phyloP scores from a whole-genome alignment of 371 early-diverging fungal species.

The Mucor mucedo region DNA sequence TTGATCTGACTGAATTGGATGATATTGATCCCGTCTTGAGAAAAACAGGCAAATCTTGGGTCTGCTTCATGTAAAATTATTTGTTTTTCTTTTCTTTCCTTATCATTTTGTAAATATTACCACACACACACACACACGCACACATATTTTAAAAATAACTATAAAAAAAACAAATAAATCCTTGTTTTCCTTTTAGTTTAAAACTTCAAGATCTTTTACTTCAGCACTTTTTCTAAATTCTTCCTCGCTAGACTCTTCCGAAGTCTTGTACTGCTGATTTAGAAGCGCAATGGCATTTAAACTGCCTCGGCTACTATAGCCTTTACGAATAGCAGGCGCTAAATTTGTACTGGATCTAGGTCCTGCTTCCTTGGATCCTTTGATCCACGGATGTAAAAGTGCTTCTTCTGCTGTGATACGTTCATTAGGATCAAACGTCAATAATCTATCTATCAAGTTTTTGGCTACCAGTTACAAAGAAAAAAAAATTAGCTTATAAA shows the following conservation, averaged over 20 bases:
- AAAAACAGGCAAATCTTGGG: conserved; percentile 44
- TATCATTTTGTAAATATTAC: background rate
- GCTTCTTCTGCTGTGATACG: conserved; percentile 80
- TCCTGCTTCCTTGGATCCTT: conserved; percentile 34
- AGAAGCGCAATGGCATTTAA: conserved; percentile 12
- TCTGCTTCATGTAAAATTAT: conserved; percentile 34
- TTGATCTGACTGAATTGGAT: conserved; percentile 29
- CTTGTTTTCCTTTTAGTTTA: background rate
- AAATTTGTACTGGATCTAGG: conserved; percentile 36
- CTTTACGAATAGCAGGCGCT: conserved; percentile 29
- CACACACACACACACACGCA: background rate
- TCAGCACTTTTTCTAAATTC: conserved; percentile 18
- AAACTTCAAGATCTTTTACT: conserved; percentile 14
- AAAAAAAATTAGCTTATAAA: background rate
- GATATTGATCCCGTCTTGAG: conserved; percentile 9
- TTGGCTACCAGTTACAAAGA: conserved; percentile 61
- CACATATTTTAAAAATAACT: background rate
- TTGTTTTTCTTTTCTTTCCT: background rate
- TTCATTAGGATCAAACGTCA: conserved; percentile 73
- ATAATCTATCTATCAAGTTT: conserved; percentile 73
- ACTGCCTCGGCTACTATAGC: conserved; percentile 25
- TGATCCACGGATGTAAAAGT: conserved; percentile 78
- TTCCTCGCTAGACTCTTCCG: conserved; percentile 17
- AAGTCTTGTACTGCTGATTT: conserved; percentile 4
- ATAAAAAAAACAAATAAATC: background rate